Evolutionary conservation across 2,329 filamentous ascomycete species (phyloP).

Genomic region (Aurifilum marmelostoma): DNA sequence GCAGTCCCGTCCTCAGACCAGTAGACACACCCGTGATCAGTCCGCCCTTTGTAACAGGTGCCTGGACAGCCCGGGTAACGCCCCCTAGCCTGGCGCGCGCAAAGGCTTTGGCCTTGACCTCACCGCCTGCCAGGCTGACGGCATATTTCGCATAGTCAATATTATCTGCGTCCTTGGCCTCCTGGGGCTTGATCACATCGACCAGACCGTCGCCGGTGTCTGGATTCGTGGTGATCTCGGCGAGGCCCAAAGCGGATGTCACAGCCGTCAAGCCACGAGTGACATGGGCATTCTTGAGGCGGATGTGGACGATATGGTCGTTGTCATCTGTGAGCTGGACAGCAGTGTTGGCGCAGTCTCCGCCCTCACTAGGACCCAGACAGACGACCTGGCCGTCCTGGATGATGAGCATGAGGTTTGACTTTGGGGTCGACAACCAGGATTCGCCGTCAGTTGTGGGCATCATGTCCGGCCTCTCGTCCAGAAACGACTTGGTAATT

Average conservation of each 20-base stretch:
- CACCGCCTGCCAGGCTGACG: conserved; percentile 42
- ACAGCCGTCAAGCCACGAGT: conserved; percentile 55
- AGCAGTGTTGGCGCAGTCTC: conserved; percentile 37
- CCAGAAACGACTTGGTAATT: conserved; percentile 42
- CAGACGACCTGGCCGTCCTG: conserved; percentile 46
- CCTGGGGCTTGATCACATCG: conserved; percentile 32
- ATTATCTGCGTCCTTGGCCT: conserved; percentile 36
- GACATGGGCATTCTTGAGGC: conserved; percentile 50
- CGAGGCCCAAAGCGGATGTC: conserved; percentile 50
- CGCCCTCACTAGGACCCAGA: conserved; percentile 35
- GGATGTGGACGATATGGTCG: conserved; percentile 35
- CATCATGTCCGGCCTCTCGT: conserved; percentile 29
- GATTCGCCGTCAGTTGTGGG: not conserved
- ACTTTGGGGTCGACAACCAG: not conserved
- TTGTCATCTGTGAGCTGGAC: conserved; percentile 31
- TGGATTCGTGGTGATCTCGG: conserved; percentile 50
- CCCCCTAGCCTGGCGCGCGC: conserved; percentile 47
- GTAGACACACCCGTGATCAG: conserved; percentile 47
- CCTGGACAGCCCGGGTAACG: conserved; percentile 47
- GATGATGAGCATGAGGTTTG: conserved; percentile 45
- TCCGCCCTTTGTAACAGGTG: conserved; percentile 38
- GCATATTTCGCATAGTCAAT: conserved; percentile 46
- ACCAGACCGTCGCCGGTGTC: conserved; percentile 52
- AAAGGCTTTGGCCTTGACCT: conserved; percentile 38
- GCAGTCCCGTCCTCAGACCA: conserved; percentile 44